Conservation (phyloP, 495 filamentous ascomycete species). For the Xylaria venustula region DNA sequence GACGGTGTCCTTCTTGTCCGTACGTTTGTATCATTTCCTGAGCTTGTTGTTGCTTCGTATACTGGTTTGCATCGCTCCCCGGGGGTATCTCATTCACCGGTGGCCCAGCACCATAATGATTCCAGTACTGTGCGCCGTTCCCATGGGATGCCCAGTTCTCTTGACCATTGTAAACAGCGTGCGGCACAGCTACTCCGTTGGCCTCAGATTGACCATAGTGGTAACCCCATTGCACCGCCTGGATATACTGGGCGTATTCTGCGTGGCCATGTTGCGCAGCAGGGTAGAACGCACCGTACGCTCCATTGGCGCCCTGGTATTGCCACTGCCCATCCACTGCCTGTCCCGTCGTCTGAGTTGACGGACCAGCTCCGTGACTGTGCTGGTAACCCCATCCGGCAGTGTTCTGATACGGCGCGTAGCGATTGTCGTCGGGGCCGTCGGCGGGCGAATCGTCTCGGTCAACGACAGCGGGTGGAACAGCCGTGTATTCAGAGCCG, state of each 20-base stretch:
- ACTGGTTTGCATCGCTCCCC: neutral
- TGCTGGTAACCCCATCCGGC: neutral
- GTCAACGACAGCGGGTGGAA: neutral
- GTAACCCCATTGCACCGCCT: constrained; percentile 1
- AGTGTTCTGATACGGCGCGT: neutral
- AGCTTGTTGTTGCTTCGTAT: neutral
- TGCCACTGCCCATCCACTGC: neutral
- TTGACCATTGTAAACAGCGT: neutral
- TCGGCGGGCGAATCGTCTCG: neutral
- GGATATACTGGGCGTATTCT: neutral
- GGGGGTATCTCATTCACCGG: neutral
- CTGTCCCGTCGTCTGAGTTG: neutral
- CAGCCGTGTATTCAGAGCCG: constrained; percentile 8
- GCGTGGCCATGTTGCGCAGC: neutral
- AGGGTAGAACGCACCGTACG: neutral
- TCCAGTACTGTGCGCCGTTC: constrained; percentile 7
- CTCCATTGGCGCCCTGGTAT: neutral
- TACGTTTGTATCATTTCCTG: neutral
- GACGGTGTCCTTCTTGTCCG: neutral
- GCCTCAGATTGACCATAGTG: neutral
- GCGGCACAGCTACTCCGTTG: neutral
- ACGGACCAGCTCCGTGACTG: neutral
- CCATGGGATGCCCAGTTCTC: neutral
- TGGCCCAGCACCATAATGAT: neutral
- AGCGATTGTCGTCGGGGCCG: constrained; percentile 1